phyloP scores from a whole-genome alignment of 352 stramenopile genomes.

The Pythium vanterpoolii region DNA sequence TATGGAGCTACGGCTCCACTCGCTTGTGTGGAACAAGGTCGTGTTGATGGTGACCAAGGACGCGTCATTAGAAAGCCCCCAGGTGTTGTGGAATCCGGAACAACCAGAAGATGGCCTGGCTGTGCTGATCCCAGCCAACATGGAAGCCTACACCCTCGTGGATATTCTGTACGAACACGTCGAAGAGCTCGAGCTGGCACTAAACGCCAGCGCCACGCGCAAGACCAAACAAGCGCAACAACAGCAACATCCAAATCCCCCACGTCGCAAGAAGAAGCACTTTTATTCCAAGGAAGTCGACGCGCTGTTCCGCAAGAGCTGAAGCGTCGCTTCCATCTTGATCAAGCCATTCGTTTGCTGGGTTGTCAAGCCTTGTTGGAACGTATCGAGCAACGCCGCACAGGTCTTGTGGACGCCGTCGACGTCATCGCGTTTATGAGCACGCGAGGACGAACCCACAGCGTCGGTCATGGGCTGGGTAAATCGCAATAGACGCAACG shows the following conservation, averaged over 20 bases:
- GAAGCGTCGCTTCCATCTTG: conserved; percentile 11
- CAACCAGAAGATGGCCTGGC: conserved; percentile 62
- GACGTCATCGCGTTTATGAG: not conserved
- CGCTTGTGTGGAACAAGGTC: conserved; percentile 84
- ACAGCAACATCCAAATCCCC: not conserved
- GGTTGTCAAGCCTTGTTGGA: conserved; percentile 7
- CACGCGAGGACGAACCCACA: not conserved
- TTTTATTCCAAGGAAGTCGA: conserved; percentile 60
- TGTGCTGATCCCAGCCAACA: conserved; percentile 59
- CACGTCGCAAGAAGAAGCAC: conserved; percentile 35
- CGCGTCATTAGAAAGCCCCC: conserved; percentile 22
- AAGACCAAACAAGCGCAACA: conserved; percentile 18
- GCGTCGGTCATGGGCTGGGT: conserved; percentile 18
- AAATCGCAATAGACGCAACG: conserved; percentile 48
- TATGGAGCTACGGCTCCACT: conserved; percentile 75
- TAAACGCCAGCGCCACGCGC: conserved; percentile 32
- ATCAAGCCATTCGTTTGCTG: not conserved
- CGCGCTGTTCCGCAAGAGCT: conserved; percentile 43
- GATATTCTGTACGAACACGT: conserved; percentile 63
- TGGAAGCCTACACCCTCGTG: conserved; percentile 46
- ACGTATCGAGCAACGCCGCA: conserved; percentile 9
- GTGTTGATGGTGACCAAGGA: conserved; percentile 64
- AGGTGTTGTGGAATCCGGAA: conserved; percentile 53
- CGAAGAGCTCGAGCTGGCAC: conserved; percentile 54
- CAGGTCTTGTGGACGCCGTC: conserved; percentile 17